Base-by-base conservation (phyloP, 352 stramenopile species). In the Pythium periplocum region DNA sequence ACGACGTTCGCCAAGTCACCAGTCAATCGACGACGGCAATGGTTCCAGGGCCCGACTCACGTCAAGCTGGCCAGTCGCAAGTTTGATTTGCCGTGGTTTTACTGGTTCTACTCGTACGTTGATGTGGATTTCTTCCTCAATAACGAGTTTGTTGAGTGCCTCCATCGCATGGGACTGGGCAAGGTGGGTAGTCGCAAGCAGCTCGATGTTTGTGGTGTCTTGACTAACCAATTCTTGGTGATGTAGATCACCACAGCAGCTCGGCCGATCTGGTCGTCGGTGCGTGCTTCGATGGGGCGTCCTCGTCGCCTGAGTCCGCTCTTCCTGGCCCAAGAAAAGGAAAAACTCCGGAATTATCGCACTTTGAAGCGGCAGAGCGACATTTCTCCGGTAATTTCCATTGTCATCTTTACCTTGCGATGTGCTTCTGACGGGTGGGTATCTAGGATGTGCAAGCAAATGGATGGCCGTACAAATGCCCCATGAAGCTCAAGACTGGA, bases 71-170 rank as follows among this genome's bases (percentile, higher is more conserved):
- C 30, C 5, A 33, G 12, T 4, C 30, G 30, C 26, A 74, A 68
- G 44, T 86, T 84, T 36, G 55, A 76, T 33, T 57, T 90, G n/a
- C 80, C 80, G 26, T 86, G 73, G 75, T 70, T 36, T 40, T 69
- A 87, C 46, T 90, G 80, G 78, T 88, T 90, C 53, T 80, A 84
- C 45, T 81, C 73, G 47, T 83, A 67, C 48, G 50, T 77, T 32
- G 78, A 90, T 62, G 56, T 62, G 8, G 76, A 83, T 26, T 93
- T 87, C 55, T 89, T 91, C 57, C 33, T 17, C n/a, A 71, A 90
- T 46, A 88, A 88, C 33, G 80, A 91, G 64, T 91, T 93, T 45
- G 48, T 86, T 8, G 71, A 87, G 30, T 91, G 80, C 60, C 64
- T 93, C 3, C 54, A 69, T 31, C 66, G 62, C 38, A 88, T 90